Evolutionary conservation across 495 filamentous ascomycete genomes (phyloP), one percentile per base, ranked within the genome.

Genomic region (Aspergillus egyptiacus): DNA sequence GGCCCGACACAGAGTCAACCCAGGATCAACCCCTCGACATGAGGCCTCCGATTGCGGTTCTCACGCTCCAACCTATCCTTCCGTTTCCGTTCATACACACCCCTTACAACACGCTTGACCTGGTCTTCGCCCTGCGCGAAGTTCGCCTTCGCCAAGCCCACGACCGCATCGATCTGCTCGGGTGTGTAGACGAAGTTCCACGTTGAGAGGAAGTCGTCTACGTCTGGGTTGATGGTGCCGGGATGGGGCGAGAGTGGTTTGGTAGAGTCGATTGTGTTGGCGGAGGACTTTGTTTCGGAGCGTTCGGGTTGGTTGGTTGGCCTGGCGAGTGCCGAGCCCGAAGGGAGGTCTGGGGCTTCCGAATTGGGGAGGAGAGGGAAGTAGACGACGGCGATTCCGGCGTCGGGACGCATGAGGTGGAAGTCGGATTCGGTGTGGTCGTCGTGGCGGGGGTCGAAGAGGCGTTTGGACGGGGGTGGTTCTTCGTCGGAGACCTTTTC

Each of bases 101-200:
- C 93, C 39, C 85, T 71, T n/a, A 97, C 83, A 18, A 84, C 84
- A 18, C 81, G 76, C 48, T 80, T 82, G 18, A 88, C 83, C 66
- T 83, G 81, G 33, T 86, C 84, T 46, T 77, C 73, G 1, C 93
- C 89, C 62, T 93, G 85, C 5, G 73, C 75, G 53, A 87, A 98
- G 65, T 98, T 98, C 2, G 88, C 87, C 50, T 81, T 77, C 1
- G 93, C 91, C 6, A 98, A 77, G 17, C 78, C 76, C 7, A 94
- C 83, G 0, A 91, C 85, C 18, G 78, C 75, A 44, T 95, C 91
- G 37, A 96, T 75, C 59, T 96, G 83, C 47, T 88, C 78, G 0
- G 89, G 86, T 27, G 86, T 89, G 66, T 95, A 96, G 34, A 95
- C 81, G 61, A 96, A 96, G 63, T 96, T 98, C 93, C 93, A 97